phyloP scores from a whole-genome alignment of 768 basidiomycete genomes.

The Pisolithus sp. region DNA sequence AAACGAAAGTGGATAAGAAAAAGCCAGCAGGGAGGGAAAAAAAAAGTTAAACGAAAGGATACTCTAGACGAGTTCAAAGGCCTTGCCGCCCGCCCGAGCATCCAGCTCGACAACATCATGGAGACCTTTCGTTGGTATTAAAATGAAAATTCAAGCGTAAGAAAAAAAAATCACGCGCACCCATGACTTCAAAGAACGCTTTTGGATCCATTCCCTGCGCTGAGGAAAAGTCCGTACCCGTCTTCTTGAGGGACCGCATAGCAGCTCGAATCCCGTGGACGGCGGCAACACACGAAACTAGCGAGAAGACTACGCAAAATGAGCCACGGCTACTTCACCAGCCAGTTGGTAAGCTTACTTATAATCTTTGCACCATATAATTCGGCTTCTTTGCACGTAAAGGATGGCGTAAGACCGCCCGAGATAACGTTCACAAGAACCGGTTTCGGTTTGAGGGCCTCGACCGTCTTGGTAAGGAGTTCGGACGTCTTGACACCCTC shows the following conservation, averaged over 20 bases:
- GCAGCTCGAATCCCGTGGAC: constrained; percentile 75
- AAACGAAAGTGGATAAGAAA: background rate
- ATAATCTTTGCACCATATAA: constrained; percentile 69
- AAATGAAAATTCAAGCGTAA: background rate
- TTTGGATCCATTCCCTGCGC: constrained; percentile 70
- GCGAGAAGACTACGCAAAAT: constrained; percentile 53
- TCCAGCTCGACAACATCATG: constrained; percentile 50
- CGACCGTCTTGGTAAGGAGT: constrained; percentile 56
- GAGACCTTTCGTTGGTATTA: constrained; percentile 33
- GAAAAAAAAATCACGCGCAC: constrained; percentile 27
- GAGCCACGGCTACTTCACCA: background rate
- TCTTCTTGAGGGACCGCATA: constrained; percentile 69
- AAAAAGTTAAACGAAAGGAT: background rate
- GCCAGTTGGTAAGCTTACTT: constrained; percentile 39
- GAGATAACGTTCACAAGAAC: constrained; percentile 79
- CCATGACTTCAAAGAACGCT: constrained; percentile 74
- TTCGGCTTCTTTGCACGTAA: constrained; percentile 65
- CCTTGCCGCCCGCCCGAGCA: constrained; percentile 49
- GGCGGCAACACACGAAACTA: constrained; percentile 71
- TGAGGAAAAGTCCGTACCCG: constrained; percentile 62
- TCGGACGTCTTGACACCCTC: constrained; percentile 70
- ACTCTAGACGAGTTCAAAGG: constrained; percentile 46
- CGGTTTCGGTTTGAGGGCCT: constrained; percentile 65
- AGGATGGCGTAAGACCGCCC: constrained; percentile 70
- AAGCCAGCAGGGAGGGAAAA: background rate